Evolutionary conservation across 2,329 filamentous ascomycete species (phyloP).

Genomic region (Fonsecaea pugnacius): DNA sequence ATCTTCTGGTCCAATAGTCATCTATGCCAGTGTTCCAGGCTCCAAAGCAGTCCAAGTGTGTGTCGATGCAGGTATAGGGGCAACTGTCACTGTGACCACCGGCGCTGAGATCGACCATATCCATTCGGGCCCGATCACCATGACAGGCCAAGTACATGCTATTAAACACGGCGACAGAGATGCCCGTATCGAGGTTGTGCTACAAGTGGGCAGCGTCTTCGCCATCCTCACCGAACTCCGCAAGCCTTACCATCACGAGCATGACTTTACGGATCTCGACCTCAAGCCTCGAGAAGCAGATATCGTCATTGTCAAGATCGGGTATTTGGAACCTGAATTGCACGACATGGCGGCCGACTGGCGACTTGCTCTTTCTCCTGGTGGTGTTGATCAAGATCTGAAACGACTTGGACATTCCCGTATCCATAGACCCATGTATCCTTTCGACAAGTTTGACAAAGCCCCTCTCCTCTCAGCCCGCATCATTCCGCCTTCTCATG

Average conservation of each 20-base stretch:
- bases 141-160: conserved; percentile 14
- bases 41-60: conserved; percentile 6
- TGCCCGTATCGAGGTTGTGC: conserved; percentile 9
- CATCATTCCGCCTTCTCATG: conserved; percentile 6
- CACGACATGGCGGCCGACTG: conserved; percentile 15
- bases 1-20: neutral
- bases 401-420: conserved; percentile 13
- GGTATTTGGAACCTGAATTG: conserved; percentile 15
- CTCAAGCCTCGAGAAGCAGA: conserved; percentile 15
- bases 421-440: conserved; percentile 14
- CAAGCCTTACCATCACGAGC: conserved; percentile 17
- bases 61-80: conserved; percentile 11
- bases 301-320: conserved; percentile 16
- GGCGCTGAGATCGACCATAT: conserved; percentile 11
- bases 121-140: conserved; percentile 9
- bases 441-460: conserved; percentile 11
- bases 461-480: neutral
- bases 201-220: conserved; percentile 15
- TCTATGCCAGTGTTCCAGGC: conserved; percentile 14
- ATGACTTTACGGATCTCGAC: conserved; percentile 12
- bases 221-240: conserved; percentile 12
- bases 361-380: conserved; percentile 15
- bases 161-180: conserved; percentile 12
- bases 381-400: conserved; percentile 16
- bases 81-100: conserved; percentile 10